Base-by-base conservation (phyloP, 108 stramenopile genomes). In the Cylindrotheca closterium region DNA sequence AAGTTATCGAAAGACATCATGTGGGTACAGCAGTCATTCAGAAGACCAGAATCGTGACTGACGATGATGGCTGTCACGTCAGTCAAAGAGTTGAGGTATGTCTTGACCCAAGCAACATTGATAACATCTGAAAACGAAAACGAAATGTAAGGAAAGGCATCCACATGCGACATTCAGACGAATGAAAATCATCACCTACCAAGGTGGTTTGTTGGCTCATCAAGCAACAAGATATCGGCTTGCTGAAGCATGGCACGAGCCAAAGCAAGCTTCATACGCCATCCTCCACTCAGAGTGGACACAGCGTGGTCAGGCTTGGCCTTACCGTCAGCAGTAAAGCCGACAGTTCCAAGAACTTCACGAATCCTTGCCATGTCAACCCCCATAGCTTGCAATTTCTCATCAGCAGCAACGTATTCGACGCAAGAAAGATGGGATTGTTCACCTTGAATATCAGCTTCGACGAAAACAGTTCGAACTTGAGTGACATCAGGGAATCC, bases 101-200 rank as follows among this genome's bases (percentile, higher is more conserved):
- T 96, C 87, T 98, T 98, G 49, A 99, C 96, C 99, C 99, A 99
- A 23, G 97, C 97, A 57, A 99, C 98, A 78, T 98, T 98, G 83
- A 97, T 98, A 47, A 99, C 99, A 79, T 99, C 99, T 77, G 58
- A 4, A 64, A 27, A 25, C 34, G 24, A 5, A 71, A 62, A 47
- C 21, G 48, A 55, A 30, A 26, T 62, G 32, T 49, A 47, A 27
- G 51, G 19, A 30, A 51, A 24, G 21, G 52, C n/a, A 32, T 2
- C 17, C 23, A 24, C 12, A 30, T 15, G 48, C 47, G 48, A 0
- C 4, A 3, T 25, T 5, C 2, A 60, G 0, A 60, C 24, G 4
- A 5, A 17, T 27, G 18, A 17, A 55, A 27, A 63, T 26, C 18
- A 22, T 25, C 17, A 62, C 69, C 42, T 55, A 70, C 69, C 69